These are phyloP conservation scores for Microsporum ferrugineum DNA, from an alignment of 2,329 filamentous ascomycete genomes.

Conservation along the genomic window DNA sequence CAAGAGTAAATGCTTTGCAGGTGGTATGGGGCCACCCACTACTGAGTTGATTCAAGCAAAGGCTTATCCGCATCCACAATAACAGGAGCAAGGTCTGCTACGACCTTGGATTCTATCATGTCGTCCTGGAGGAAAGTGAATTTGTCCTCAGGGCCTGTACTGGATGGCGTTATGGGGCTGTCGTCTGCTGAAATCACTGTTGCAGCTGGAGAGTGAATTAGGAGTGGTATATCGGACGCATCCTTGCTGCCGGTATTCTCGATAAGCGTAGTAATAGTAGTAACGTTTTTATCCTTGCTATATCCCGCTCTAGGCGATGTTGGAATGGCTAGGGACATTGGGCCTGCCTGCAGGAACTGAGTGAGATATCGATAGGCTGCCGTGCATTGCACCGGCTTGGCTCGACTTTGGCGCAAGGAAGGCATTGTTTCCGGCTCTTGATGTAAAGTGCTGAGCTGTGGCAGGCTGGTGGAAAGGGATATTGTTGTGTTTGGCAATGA, in stretches of 20 bases:
- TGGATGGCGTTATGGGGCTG: background rate
- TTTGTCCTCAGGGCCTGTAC: background rate
- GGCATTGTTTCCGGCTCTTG: constrained; percentile 3
- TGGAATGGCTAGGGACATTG: background rate
- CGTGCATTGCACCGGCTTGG: constrained; percentile 7
- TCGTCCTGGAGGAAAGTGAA: background rate
- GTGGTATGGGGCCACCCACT: background rate
- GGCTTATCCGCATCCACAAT: background rate
- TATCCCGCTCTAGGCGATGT: background rate
- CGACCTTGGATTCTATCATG: background rate
- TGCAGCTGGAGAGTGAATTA: constrained; percentile 6
- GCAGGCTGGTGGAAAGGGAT: background rate
- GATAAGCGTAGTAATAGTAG: background rate
- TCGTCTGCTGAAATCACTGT: background rate
- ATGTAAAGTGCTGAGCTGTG: background rate
- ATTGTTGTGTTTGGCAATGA: background rate
- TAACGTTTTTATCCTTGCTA: background rate
- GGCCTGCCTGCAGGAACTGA: constrained; percentile 5
- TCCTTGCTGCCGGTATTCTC: background rate
- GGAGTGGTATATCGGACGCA: constrained; percentile 2
- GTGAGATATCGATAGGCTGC: constrained; percentile 10
- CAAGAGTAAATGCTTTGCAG: background rate
- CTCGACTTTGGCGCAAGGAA: background rate
- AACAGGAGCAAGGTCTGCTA: background rate
- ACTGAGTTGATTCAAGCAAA: background rate